phyloP scores from a whole-genome alignment of 2,329 filamentous ascomycete species.

The Colletotrichum falcatum region DNA sequence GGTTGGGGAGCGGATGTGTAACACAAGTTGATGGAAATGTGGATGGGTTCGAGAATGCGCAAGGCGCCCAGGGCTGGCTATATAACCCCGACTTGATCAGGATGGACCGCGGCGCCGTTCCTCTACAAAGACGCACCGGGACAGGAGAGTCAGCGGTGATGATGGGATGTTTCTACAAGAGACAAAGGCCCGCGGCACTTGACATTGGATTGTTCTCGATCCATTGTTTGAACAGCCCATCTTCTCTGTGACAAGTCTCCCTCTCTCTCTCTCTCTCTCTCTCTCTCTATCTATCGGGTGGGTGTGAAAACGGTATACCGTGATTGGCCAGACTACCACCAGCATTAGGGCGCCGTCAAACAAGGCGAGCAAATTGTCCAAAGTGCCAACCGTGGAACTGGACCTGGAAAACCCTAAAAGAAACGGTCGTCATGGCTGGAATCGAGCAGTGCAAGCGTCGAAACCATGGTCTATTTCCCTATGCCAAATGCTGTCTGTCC shows the following conservation, averaged over 20 bases:
- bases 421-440: not conserved
- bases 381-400: not conserved
- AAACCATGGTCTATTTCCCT: not conserved
- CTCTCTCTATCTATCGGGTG: not conserved
- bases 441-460: too few species aligned
- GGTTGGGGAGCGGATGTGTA: not conserved
- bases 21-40: not conserved
- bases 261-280: not conserved
- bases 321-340: not conserved
- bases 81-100: not conserved
- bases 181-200: not conserved
- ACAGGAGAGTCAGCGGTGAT: not conserved
- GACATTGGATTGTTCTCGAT: not conserved
- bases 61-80: not conserved
- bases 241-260: not conserved
- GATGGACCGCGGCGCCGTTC: not conserved
- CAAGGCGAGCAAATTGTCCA: not conserved
- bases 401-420: not conserved
- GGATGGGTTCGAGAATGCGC: not conserved
- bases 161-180: not conserved
- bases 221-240: not conserved
- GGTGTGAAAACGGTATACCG: not conserved
- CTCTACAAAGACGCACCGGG: not conserved
- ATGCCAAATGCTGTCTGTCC: not conserved
- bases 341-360: not conserved